These are phyloP conservation scores for Geosmithia morbida DNA, from an alignment of 2,329 filamentous ascomycete genomes.

Conservation along the genomic window DNA sequence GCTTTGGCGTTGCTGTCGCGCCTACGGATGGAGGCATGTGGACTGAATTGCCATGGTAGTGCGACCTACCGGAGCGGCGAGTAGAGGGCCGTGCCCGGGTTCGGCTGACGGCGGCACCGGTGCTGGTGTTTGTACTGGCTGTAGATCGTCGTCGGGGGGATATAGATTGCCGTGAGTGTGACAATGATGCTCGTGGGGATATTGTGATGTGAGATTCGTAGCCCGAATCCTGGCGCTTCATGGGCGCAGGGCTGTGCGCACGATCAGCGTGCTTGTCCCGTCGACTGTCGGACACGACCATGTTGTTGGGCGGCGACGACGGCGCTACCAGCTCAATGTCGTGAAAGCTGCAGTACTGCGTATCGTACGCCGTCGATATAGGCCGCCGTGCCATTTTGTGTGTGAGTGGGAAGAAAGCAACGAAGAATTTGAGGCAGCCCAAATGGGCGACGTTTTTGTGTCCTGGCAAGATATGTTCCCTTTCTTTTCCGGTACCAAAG, in stretches of 20 bases:
- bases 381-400: conserved; percentile 17
- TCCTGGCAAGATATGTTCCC: not conserved
- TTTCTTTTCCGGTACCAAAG: not conserved
- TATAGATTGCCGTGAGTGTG: conserved; percentile 11
- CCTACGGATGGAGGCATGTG: not conserved
- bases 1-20: conserved; percentile 13
- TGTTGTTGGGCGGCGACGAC: conserved; percentile 9
- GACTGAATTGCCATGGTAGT: conserved; percentile 4
- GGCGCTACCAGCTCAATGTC: conserved; percentile 33
- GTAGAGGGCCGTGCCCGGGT: conserved; percentile 24
- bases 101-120: conserved; percentile 9
- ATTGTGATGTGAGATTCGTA: conserved; percentile 34
- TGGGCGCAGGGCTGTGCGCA: conserved; percentile 18
- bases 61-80: conserved; percentile 20
- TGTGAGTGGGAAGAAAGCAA: not conserved
- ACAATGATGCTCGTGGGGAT: conserved; percentile 21
- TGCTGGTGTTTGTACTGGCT: not conserved
- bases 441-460: not conserved
- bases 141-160: conserved; percentile 19
- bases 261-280: conserved; percentile 4
- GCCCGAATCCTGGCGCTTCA: conserved; percentile 43
- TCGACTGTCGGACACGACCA: not conserved
- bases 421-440: not conserved
- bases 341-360: conserved; percentile 40
- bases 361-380: conserved; percentile 30